These are phyloP conservation scores for Huntiella abstrusa DNA, from an alignment of 2,329 filamentous ascomycete genomes.

Conservation along the genomic window DNA sequence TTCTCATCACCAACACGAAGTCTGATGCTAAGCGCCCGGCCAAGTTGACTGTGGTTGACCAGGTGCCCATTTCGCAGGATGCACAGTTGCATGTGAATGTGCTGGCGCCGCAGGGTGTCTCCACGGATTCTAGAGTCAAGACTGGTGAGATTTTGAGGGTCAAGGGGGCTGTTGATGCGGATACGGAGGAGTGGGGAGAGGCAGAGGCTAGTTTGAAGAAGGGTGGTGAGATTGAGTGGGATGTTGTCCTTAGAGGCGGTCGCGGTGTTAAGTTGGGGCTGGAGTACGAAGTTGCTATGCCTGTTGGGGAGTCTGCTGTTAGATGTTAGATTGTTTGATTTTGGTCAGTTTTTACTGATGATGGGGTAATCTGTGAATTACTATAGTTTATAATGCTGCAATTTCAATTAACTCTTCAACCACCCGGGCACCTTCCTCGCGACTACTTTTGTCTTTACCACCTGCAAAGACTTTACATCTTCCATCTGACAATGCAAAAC, in stretches of 20 bases:
- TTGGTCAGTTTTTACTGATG: background rate
- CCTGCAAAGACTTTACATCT: constrained; percentile 29
- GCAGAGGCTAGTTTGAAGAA: constrained; percentile 35
- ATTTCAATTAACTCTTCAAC: constrained; percentile 7
- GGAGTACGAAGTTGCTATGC: constrained; percentile 42
- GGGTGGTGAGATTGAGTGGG: constrained; percentile 39
- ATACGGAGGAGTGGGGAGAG: constrained; percentile 31
- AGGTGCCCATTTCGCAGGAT: constrained; percentile 43
- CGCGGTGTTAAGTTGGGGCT: constrained; percentile 36
- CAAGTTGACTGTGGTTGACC: constrained; percentile 35
- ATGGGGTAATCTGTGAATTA: background rate
- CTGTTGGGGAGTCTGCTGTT: constrained; percentile 26
- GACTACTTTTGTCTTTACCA: constrained; percentile 3
- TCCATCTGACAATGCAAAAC: constrained; percentile 34
- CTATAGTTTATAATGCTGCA: constrained; percentile 2
- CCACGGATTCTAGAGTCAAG: constrained; percentile 19
- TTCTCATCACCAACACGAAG: constrained; percentile 33
- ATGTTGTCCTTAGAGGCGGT: constrained; percentile 37
- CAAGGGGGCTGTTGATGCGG: constrained; percentile 13
- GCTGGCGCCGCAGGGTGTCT: constrained; percentile 28
- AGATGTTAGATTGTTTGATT: background rate
- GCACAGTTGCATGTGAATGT: constrained; percentile 35
- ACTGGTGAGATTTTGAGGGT: constrained; percentile 18
- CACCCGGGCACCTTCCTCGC: background rate
- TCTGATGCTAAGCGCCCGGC: constrained; percentile 20